Conservation (phyloP, 179 eudicot species). For the Silene coronaria region DNA sequence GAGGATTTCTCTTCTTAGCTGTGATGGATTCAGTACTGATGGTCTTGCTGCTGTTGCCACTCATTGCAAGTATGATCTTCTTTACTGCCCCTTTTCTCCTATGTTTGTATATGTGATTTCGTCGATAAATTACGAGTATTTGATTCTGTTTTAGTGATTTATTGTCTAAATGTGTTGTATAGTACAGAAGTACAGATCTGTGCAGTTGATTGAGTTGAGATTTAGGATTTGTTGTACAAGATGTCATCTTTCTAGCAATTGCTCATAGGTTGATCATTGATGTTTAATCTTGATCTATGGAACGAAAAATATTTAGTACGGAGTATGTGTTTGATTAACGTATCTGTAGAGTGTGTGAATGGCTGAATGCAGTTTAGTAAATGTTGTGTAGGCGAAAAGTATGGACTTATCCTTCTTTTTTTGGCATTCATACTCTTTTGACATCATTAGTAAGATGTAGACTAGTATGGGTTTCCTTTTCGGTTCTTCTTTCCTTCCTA, state of each 20-base stretch:
- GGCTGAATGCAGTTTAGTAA: slow-evolving; percentile 9
- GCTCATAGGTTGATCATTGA: background rate
- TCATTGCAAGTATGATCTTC: slow-evolving; percentile 62
- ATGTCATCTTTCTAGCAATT: background rate
- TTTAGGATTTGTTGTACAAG: slow-evolving; percentile 2
- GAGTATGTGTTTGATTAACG: background rate
- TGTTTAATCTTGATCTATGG: no score
- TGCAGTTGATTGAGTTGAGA: slow-evolving; percentile 13
- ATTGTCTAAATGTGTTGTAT: background rate
- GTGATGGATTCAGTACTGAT: slow-evolving; percentile 80
- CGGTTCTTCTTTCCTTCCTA: slow-evolving; percentile 15
- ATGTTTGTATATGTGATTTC: background rate
- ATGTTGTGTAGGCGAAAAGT: slow-evolving; percentile 10
- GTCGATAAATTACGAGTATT: background rate
- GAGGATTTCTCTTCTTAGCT: slow-evolving; percentile 56
- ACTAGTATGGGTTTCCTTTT: slow-evolving; percentile 16
- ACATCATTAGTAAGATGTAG: slow-evolving; percentile 24
- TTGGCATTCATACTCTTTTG: background rate
- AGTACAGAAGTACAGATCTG: slow-evolving; percentile 17
- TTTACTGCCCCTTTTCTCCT: background rate
- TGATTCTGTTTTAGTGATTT: background rate
- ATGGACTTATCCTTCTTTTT: slow-evolving; percentile 5
- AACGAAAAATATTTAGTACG: background rate
- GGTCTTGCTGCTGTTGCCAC: slow-evolving; percentile 72
- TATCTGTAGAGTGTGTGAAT: background rate